Evolutionary conservation across 163 green algal genomes (phyloP).

Genomic region (Scenedesmus sp.): DNA sequence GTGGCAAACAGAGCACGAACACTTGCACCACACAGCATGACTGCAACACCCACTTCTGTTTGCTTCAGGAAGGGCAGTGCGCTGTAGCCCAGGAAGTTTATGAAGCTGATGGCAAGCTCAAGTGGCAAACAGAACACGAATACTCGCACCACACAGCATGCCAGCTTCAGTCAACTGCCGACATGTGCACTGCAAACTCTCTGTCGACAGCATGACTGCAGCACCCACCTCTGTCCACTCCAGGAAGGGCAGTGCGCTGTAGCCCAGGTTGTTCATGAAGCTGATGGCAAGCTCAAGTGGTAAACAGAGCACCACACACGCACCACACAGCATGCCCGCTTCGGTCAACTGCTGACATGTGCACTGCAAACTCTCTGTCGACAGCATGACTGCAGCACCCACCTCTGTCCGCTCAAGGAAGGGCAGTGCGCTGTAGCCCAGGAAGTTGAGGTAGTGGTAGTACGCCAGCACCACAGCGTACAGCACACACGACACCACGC

Average conservation of each 20-base stretch:
- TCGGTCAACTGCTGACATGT: background rate
- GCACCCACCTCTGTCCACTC: no score
- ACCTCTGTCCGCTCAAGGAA: constrained; percentile 90
- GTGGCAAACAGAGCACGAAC: no score
- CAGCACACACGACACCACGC: constrained; percentile 81
- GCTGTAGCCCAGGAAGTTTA: constrained; percentile 96
- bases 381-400: background rate
- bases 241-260: no score
- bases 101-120: constrained; percentile 68
- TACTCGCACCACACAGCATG: no score
- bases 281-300: no score
- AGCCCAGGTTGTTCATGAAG: no score
- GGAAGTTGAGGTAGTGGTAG: constrained; percentile 98
- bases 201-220: background rate
- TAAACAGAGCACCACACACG: no score
- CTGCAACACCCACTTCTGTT: constrained; percentile 69
- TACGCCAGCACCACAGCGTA: constrained; percentile 83
- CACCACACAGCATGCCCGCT: no score
- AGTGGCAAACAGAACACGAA: no score
- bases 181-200: background rate
- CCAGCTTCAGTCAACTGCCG: no score
- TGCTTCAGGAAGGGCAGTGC: constrained; percentile 89
- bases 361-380: background rate
- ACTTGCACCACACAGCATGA: no score
- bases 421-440: constrained; percentile 93